Evolutionary conservation across 2,329 filamentous ascomycete genomes (phyloP), one percentile per base, ranked within the genome.

Genomic region (Penicillium sp.): DNA sequence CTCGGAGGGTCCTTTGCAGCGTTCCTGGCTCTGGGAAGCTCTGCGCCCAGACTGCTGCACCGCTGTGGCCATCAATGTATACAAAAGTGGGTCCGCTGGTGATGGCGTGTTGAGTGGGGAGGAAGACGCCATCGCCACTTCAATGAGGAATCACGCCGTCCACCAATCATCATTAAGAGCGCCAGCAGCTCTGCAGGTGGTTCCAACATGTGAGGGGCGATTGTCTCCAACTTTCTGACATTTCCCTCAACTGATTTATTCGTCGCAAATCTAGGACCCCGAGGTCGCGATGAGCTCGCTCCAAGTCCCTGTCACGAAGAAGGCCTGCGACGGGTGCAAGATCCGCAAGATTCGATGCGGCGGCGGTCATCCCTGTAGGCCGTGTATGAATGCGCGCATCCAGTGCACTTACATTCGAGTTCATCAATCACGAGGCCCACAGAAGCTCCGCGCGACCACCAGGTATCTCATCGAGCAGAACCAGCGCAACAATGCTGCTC

Each of bases 321-420:
- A 81, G 31, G 82, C 82, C 11, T 84, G 83, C 69, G 83, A 85
- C 64, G 81, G 78, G 21, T 85, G 83, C 73, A 84, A 83, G 72
- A 78, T 85, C 47, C 78, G 83, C 58, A 85, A 85, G 73, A 80
- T 85, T 62, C 79, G 80, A 51, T 85, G 83, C 69, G 80, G 79
- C 15, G 83, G 82, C 53, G 72, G 74, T 2, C 74, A 80, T 23
- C 83, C 83, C 7, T 85, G 83, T 61, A 73, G 73, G 29, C 77
- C 79, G 9, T 85, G 83, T 65, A 68, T 73, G 26, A 75, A 79
- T 17, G 76, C 80, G 2, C 75, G 79, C 7, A 79, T 85, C 55
- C 75, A 79, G 17, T 85, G 83, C 69, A 85, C 82, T n/a, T 85
- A 84, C 69, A 79, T 79, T 61, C 79, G 78, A 15, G 70, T 71